A percentile compares a stretch with the other conserved stretches of the same genome.
Conservation (phyloP, 2,329 filamentous ascomycete genomes). For the Cadophora gregata region DNA sequence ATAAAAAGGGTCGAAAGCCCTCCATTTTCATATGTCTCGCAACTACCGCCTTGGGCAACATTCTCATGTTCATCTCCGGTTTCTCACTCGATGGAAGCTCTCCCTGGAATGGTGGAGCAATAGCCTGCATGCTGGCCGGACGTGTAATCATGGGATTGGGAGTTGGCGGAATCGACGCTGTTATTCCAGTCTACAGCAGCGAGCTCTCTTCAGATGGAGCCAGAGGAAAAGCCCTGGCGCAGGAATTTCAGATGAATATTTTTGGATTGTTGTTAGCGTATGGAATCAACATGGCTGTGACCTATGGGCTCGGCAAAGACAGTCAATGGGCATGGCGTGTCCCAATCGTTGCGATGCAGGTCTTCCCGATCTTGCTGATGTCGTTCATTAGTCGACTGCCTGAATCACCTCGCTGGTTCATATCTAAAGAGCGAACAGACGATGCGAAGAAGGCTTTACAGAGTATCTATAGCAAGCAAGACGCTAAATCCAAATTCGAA, state of each 20-base stretch:
- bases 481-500: constrained; percentile 54
- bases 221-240: constrained; percentile 62
- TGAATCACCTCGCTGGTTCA: constrained; percentile 63
- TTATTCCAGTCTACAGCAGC: constrained; percentile 64
- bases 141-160: constrained; percentile 59
- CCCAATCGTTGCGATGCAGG: constrained; percentile 66
- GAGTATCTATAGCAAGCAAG: constrained; percentile 56
- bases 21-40: constrained; percentile 61
- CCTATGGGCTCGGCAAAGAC: constrained; percentile 57
- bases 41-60: constrained; percentile 59
- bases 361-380: constrained; percentile 60
- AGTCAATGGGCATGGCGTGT: constrained; percentile 67
- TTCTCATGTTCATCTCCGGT: constrained; percentile 65
- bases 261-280: constrained; percentile 67
- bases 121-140: constrained; percentile 46
- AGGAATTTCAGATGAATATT: constrained; percentile 70
- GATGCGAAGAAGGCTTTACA: constrained; percentile 57
- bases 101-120: constrained; percentile 54
- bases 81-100: constrained; percentile 50
- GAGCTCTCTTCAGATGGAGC: constrained; percentile 63
- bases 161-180: constrained; percentile 64
- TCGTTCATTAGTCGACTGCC: constrained; percentile 58
- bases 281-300: constrained; percentile 61
- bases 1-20: constrained; percentile 59
- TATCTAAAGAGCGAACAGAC: constrained; percentile 56